Evolutionary conservation across 1,139 yeast genomes (phyloP).

Genomic region (Groenewaldozyma sp.): DNA sequence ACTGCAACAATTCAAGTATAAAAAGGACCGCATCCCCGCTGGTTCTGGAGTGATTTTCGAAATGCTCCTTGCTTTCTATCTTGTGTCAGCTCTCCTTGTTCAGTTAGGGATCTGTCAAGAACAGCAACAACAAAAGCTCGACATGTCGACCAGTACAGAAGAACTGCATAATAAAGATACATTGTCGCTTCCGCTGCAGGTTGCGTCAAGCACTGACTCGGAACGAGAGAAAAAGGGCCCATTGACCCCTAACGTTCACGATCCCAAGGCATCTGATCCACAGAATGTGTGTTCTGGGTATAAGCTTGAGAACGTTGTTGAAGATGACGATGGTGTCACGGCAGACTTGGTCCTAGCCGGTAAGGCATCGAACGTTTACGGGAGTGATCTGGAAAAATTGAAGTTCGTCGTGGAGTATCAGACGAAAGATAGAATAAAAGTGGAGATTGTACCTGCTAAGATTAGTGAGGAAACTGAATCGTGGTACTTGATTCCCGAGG

Average conservation of each 20-base stretch:
- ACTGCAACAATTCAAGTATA: too few species aligned
- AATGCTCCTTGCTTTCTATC: too few species aligned
- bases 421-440: constrained; percentile 23
- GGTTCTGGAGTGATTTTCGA: too few species aligned
- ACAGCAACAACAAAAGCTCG: too few species aligned
- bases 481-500: constrained; percentile 26
- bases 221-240: background rate
- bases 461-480: constrained; percentile 17
- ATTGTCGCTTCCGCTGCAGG: too few species aligned
- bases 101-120: too few species aligned
- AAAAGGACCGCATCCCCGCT: too few species aligned
- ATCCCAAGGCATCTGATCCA: constrained; percentile 27
- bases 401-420: constrained; percentile 29
- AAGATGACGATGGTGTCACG: constrained; percentile 20
- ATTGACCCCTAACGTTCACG: constrained; percentile 23
- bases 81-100: too few species aligned
- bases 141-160: too few species aligned
- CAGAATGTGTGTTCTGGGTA: constrained; percentile 28
- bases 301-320: constrained; percentile 16
- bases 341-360: constrained; percentile 24
- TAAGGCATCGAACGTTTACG: constrained; percentile 27
- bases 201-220: too few species aligned
- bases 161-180: too few species aligned
- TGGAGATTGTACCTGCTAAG: constrained; percentile 26
- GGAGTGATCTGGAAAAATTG: constrained; percentile 28